Percentiles rank a stretch among this genome's conserved stretches.
phyloP scores from a whole-genome alignment of 441 rosid genomes.

The Gossypium gossypioides region DNA sequence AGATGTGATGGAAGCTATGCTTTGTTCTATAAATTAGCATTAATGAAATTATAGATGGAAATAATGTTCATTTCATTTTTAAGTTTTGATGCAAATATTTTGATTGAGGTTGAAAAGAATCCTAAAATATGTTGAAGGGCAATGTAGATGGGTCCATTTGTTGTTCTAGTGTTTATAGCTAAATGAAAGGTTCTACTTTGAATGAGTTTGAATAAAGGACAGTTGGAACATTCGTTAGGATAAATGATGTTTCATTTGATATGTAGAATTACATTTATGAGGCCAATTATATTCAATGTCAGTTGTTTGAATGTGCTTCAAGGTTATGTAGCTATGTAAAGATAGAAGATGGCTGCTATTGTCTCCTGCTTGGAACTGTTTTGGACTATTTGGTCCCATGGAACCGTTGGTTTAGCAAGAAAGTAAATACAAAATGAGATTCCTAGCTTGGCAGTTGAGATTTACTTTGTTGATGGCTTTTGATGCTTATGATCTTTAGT shows the following conservation, averaged over 20 bases:
- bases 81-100: not conserved
- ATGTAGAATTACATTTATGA: not conserved
- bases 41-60: not conserved
- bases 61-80: not conserved
- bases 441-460: not conserved
- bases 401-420: not conserved
- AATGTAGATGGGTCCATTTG: constrained; percentile 16
- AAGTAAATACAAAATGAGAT: not conserved
- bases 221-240: not conserved
- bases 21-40: constrained; percentile 5
- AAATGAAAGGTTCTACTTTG: not conserved
- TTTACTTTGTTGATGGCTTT: not conserved
- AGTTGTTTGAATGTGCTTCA: constrained; percentile 4
- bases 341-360: not conserved
- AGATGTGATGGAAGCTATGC: not conserved
- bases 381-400: not conserved
- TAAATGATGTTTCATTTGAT: constrained; percentile 1
- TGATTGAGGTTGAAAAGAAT: constrained; percentile 8
- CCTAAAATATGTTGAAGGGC: constrained; percentile 10
- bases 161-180: constrained; percentile 5
- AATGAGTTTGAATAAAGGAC: not conserved
- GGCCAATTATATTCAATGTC: not conserved
- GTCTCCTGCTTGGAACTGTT: not conserved
- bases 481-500: constrained; percentile 8
- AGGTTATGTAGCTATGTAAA: not conserved